Percentiles rank a stretch among this genome's conserved stretches.
These are phyloP conservation scores for Ajuga reptans DNA, from an alignment of 305 asterid species.

Conservation along the genomic window DNA sequence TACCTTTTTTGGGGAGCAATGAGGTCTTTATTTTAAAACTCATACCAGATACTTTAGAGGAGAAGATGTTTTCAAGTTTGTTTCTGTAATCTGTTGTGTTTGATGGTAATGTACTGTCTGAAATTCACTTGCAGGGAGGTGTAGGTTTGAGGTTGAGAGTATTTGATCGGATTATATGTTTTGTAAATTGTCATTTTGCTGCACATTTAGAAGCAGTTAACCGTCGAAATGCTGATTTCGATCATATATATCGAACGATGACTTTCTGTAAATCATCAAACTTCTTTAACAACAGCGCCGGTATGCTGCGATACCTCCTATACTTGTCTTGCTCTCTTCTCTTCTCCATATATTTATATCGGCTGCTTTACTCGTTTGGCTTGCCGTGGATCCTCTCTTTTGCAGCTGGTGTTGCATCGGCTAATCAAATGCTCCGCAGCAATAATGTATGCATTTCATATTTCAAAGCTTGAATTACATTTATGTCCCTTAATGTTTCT, in stretches of 20 bases:
- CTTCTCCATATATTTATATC: conserved; percentile 53
- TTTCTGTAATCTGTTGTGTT: too few relatives aligned
- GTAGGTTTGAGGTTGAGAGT: conserved; percentile 91
- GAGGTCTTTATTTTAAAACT: too few relatives aligned
- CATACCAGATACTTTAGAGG: too few relatives aligned
- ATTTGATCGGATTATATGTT: conserved; percentile 74
- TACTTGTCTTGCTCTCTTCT: conserved; percentile 53
- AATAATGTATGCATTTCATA: conserved; percentile 48
- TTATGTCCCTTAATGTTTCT: neutral
- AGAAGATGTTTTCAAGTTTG: too few relatives aligned
- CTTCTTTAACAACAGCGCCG: conserved; percentile 52
- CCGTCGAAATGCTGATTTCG: conserved; percentile 83
- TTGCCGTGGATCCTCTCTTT: conserved; percentile 58
- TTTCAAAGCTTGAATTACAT: neutral
- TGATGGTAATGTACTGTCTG: neutral
- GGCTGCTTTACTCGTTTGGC: conserved; percentile 59
- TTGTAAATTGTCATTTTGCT: conserved; percentile 78
- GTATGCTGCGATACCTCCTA: conserved; percentile 54
- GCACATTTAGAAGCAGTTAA: conserved; percentile 94
- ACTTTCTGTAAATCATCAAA: conserved; percentile 58
- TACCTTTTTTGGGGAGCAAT: too few relatives aligned
- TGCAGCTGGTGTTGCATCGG: conserved; percentile 79
- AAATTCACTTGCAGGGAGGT: conserved; percentile 61
- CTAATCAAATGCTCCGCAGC: conserved; percentile 58
- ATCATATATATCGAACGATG: conserved; percentile 80